These are phyloP conservation scores for Aureobasidium sp. DNA, from an alignment of 2,329 filamentous ascomycete genomes.

Conservation along the genomic window DNA sequence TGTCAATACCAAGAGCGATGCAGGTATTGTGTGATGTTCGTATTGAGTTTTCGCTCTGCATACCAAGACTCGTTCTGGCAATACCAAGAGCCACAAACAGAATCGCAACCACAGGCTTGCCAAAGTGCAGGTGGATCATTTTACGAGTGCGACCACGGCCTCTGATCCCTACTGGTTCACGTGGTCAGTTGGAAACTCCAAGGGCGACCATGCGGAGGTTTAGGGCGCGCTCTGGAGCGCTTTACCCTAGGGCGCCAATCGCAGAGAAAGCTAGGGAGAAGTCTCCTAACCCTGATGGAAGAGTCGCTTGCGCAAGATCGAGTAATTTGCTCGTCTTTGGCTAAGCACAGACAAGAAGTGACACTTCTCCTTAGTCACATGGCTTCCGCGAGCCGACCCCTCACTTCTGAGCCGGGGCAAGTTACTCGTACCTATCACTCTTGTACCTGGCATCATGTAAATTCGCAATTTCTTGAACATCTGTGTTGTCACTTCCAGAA, in stretches of 20 bases:
- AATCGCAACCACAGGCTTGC: neutral
- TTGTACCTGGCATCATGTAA: constrained; percentile 12
- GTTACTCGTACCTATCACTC: neutral
- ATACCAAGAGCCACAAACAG: neutral
- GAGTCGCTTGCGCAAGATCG: neutral
- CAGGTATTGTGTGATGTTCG: constrained; percentile 7
- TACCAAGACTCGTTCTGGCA: neutral
- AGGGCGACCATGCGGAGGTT: neutral
- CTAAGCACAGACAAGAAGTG: neutral
- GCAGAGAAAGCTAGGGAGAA: neutral
- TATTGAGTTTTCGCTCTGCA: constrained; percentile 8
- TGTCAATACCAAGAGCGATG: neutral
- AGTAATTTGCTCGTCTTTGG: neutral
- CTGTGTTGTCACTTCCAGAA: neutral
- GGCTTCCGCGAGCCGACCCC: neutral
- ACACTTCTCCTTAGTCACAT: neutral
- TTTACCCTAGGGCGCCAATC: neutral
- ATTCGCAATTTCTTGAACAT: neutral
- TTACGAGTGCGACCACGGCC: neutral
- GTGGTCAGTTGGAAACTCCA: neutral
- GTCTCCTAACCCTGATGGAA: neutral
- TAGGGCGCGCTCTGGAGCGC: neutral
- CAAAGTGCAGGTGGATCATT: no score
- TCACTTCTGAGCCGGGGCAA: constrained; percentile 8
- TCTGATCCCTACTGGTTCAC: neutral